Base-by-base conservation (phyloP, 805 yeast genomes). In the Wickerhamiella spandovensis region DNA sequence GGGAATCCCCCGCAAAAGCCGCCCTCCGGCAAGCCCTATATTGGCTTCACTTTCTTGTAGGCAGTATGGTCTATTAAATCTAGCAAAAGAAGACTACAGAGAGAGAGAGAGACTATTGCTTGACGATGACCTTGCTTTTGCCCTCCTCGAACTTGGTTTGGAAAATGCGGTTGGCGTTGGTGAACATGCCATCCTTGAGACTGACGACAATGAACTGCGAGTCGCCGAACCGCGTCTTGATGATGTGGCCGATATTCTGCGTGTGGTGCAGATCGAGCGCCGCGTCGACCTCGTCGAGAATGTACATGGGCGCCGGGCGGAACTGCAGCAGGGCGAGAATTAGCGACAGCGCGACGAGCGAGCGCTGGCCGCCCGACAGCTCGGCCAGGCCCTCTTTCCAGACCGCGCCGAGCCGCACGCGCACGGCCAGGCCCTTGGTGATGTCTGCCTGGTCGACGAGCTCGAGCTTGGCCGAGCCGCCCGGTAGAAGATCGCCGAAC, bases 241-340 rank as follows among this genome's bases (percentile, higher is more conserved):
- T 92, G 64, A 92, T 72, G 61, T 87, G 95, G 3, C 99, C 99
- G 61, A 92, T 92, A 61, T 92, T 92, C 65, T 92, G 97, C 1
- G 99, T 92, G 64, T 92, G 99, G 52, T 94, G 85, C 56, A 90
- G 75, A 72, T 92, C 99, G 56, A 92, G 74, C 1, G 99, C 99
- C 1, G 99, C 98, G 69, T 92, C 98, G 38, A 92, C 97, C 68
- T 92, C 98, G 67, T 92, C 98, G 51, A 92, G 71, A 58, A 92
- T 90, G 62, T 92, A 92, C 95, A 92, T 85, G 7, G 98, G 98
- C 1, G 99, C 98, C 5, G 99, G 99, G 64, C 88, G 86, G 72
- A 84, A 90, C 65, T 88, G 95, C 47, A 92, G 71, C 53, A 92
- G 72, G 0, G 97, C 95, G 79, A 90, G 76, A 58, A 92, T 92